Conservation (phyloP, 1,284 basidiomycete species). For the Ustilago trichophora region DNA sequence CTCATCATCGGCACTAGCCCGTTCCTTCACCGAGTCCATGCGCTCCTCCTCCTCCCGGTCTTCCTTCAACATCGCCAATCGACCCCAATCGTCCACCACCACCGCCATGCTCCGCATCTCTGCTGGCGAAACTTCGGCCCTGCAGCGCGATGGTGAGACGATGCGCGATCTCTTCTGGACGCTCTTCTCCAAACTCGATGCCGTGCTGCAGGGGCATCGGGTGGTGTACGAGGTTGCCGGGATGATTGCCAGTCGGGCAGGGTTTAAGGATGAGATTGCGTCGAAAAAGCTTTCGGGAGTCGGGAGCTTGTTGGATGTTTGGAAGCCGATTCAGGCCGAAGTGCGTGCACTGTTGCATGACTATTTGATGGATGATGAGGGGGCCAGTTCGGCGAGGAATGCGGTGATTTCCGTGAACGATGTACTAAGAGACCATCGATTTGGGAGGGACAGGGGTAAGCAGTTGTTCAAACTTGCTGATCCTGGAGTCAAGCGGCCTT, state of each 20-base stretch:
- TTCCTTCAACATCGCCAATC: conserved; percentile 41
- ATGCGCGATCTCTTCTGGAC: conserved; percentile 94
- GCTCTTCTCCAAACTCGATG: conserved; percentile 94
- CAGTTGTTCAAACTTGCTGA: conserved; percentile 87
- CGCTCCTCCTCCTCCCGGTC: conserved; percentile 33
- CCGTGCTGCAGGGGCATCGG: conserved; percentile 88
- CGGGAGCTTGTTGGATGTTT: conserved; percentile 78
- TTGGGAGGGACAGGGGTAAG: conserved; percentile 54
- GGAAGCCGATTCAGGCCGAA: conserved; percentile 89
- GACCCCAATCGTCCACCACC: conserved; percentile 7
- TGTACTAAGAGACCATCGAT: conserved; percentile 71
- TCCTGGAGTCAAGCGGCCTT: conserved; percentile 11
- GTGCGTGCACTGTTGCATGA: conserved; percentile 81
- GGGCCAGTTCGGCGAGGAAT: conserved; percentile 79
- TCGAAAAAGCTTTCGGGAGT: conserved; percentile 39
- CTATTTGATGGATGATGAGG: conserved; percentile 89
- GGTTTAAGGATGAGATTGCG: conserved; percentile 46
- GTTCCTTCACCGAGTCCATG: conserved; percentile 45
- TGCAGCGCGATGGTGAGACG: conserved; percentile 61
- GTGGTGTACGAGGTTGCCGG: conserved; percentile 84
- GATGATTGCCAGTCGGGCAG: conserved; percentile 48
- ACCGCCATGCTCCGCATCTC: conserved; percentile 40
- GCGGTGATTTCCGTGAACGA: conserved; percentile 94
- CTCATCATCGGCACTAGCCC: conserved; percentile 46
- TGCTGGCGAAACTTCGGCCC: conserved; percentile 51